Evolutionary conservation across 345 rosid species (phyloP).

Genomic region (Garcia nutans): DNA sequence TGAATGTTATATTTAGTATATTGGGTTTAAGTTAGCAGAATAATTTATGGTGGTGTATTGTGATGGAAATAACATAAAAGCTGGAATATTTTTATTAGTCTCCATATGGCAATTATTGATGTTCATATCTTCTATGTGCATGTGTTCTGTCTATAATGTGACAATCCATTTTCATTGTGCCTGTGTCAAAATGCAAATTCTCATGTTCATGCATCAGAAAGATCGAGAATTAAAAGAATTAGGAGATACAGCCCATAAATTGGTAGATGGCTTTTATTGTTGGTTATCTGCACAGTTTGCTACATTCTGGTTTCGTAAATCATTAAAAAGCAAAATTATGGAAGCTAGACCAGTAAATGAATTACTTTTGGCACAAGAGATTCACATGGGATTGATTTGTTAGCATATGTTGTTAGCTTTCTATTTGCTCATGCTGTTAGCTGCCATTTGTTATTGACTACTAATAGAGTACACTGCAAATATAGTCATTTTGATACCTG

Average conservation of each 20-base stretch:
- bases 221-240: not conserved
- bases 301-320: not conserved
- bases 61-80: not conserved
- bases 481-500: constrained; percentile 3
- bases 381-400: not conserved
- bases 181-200: not conserved
- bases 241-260: not conserved
- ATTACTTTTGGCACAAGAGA: not conserved
- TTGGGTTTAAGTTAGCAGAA: no score
- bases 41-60: not conserved
- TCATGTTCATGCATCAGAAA: not conserved
- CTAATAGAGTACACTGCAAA: not conserved
- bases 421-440: not conserved
- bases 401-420: not conserved
- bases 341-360: not conserved
- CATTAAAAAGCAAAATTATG: not conserved
- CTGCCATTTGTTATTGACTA: not conserved
- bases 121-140: not conserved
- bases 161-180: not conserved
- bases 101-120: not conserved
- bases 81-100: not conserved
- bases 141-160: not conserved
- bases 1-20: not conserved
- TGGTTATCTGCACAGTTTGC: not conserved
- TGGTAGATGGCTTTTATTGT: not conserved